Evolutionary conservation across 345 rosid species (phyloP).

Genomic region (Syzygium aqueum): DNA sequence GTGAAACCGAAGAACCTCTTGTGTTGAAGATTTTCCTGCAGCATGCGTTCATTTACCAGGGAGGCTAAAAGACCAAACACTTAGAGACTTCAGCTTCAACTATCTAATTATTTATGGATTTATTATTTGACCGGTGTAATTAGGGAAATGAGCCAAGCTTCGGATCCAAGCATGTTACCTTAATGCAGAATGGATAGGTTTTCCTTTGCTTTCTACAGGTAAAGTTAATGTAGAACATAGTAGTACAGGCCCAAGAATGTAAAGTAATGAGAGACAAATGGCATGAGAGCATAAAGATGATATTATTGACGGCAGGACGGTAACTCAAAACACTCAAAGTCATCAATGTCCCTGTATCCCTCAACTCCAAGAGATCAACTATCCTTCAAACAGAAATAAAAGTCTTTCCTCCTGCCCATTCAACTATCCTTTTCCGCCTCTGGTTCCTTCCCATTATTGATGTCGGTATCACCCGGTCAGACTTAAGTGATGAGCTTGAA

Average conservation of each 20-base stretch:
- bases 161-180: not conserved
- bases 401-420: not conserved
- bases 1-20: not conserved
- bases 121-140: not conserved
- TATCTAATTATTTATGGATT: not conserved
- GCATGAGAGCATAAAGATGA: not conserved
- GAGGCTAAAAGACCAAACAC: not conserved
- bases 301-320: not conserved
- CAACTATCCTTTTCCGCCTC: not conserved
- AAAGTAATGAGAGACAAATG: not conserved
- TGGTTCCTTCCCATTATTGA: not conserved
- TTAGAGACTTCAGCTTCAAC: not conserved
- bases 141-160: not conserved
- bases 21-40: not conserved
- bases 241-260: not conserved
- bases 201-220: not conserved
- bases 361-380: not conserved
- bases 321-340: not conserved
- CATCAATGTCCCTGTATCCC: not conserved
- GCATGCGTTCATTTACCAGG: not conserved
- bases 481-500: not conserved
- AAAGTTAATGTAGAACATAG: not conserved
- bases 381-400: not conserved
- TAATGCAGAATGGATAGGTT: not conserved
- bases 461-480: rapidly evolving